These are phyloP conservation scores for Panaeolus papilionaceus DNA, from an alignment of 768 basidiomycete genomes.

Conservation along the genomic window DNA sequence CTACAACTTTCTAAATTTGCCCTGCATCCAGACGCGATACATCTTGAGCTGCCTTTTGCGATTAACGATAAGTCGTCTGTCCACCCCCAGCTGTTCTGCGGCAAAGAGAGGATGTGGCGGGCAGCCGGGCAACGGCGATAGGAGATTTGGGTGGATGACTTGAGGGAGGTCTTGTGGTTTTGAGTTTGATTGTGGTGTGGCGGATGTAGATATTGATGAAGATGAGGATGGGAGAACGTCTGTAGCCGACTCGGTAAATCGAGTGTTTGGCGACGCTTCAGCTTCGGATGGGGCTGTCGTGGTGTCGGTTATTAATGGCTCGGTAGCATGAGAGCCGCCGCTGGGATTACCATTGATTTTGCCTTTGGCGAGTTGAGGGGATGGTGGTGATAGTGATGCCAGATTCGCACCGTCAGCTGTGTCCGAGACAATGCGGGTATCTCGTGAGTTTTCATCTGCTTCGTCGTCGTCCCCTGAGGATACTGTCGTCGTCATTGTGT, in stretches of 20 bases:
- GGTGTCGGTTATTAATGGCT: neutral
- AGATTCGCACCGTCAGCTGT: neutral
- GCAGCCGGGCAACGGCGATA: constrained; percentile 35
- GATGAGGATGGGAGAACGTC: constrained; percentile 16
- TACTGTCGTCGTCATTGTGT: constrained; percentile 37
- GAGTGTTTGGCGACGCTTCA: neutral
- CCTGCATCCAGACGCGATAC: constrained; percentile 97
- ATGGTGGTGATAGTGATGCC: neutral
- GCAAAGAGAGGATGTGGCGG: constrained; percentile 70
- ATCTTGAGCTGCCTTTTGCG: constrained; percentile 94
- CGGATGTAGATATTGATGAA: constrained; percentile 19
- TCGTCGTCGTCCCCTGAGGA: constrained; percentile 43
- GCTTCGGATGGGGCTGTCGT: neutral
- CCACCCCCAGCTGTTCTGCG: constrained; percentile 88
- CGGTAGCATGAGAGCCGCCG: neutral
- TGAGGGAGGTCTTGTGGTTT: constrained; percentile 16
- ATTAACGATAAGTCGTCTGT: constrained; percentile 90
- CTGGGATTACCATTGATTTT: neutral
- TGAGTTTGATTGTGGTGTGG: neutral
- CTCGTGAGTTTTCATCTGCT: constrained; percentile 16
- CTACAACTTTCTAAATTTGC: constrained; percentile 68
- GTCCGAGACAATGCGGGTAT: neutral
- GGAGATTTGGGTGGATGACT: constrained; percentile 46
- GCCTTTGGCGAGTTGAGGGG: neutral
- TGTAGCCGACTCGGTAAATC: constrained; percentile 9